These are phyloP conservation scores for Neofusicoccum parvum DNA, from an alignment of 2,329 filamentous ascomycete genomes.

Conservation along the genomic window DNA sequence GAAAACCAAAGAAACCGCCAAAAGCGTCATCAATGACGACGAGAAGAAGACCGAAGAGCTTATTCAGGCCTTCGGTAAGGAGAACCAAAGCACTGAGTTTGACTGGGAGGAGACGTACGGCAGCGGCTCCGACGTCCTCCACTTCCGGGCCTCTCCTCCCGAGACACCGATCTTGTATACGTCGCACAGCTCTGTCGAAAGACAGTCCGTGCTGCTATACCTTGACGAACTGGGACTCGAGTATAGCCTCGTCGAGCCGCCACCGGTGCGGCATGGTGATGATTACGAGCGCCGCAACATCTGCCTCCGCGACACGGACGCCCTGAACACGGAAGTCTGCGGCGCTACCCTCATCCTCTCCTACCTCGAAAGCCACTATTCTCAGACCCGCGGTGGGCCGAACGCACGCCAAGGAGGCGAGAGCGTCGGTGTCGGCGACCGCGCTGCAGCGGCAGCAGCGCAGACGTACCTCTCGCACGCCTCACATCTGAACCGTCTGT, in stretches of 20 bases:
- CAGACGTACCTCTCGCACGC: not conserved
- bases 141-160: constrained; percentile 45
- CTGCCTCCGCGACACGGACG: constrained; percentile 38
- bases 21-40: constrained; percentile 66
- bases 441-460: not conserved
- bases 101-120: constrained; percentile 79
- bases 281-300: constrained; percentile 26
- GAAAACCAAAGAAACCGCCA: constrained; percentile 65
- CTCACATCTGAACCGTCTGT: not conserved
- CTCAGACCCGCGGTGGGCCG: not conserved
- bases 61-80: constrained; percentile 77
- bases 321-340: constrained; percentile 35
- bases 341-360: constrained; percentile 32
- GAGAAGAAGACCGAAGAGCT: constrained; percentile 66
- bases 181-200: constrained; percentile 33
- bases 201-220: constrained; percentile 36
- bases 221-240: constrained; percentile 30
- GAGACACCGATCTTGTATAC: constrained; percentile 43
- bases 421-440: constrained; percentile 11
- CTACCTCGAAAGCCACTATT: constrained; percentile 38
- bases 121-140: constrained; percentile 78
- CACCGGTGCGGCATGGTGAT: constrained; percentile 27
- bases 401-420: constrained; percentile 23
- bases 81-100: constrained; percentile 74
- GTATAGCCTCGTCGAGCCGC: constrained; percentile 24